Conservation (phyloP, 106 monocot genomes). For the Acorus gramineus region DNA sequence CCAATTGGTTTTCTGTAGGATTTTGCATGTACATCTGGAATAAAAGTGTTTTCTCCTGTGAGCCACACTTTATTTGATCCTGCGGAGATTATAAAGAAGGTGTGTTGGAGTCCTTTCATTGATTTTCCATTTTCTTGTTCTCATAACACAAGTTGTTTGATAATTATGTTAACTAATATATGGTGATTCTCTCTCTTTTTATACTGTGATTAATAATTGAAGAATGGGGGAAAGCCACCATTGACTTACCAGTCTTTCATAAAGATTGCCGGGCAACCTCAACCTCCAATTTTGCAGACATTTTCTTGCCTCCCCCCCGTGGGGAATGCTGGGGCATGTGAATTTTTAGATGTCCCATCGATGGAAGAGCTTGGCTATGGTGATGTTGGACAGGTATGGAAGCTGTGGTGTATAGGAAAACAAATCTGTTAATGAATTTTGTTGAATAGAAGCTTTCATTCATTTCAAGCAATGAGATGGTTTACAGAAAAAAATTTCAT, state of each 20-base stretch:
- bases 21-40: slow-evolving; percentile 47
- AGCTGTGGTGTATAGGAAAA: not conserved
- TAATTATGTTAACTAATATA: no score
- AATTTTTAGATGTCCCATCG: slow-evolving; percentile 41
- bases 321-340: slow-evolving; percentile 41
- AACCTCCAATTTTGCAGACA: slow-evolving; percentile 26
- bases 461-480: no score
- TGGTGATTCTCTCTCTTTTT: not conserved
- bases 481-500: no score
- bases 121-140: not conserved
- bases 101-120: not conserved
- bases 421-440: not conserved
- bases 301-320: slow-evolving; percentile 65
- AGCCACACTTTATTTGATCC: slow-evolving; percentile 85
- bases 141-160: no score
- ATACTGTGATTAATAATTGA: not conserved
- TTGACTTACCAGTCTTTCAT: slow-evolving; percentile 83
- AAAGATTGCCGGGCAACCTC: slow-evolving; percentile 53
- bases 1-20: slow-evolving; percentile 27
- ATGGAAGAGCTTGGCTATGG: slow-evolving; percentile 71
- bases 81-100: slow-evolving; percentile 60
- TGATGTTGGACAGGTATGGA: slow-evolving; percentile 41
- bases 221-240: slow-evolving; percentile 83
- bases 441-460: no score
- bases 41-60: slow-evolving; percentile 64